Percentiles rank a stretch among this genome's conserved stretches.
Evolutionary conservation across 1,284 basidiomycete species (phyloP).

Genomic region (Cryptococcus sp.): DNA sequence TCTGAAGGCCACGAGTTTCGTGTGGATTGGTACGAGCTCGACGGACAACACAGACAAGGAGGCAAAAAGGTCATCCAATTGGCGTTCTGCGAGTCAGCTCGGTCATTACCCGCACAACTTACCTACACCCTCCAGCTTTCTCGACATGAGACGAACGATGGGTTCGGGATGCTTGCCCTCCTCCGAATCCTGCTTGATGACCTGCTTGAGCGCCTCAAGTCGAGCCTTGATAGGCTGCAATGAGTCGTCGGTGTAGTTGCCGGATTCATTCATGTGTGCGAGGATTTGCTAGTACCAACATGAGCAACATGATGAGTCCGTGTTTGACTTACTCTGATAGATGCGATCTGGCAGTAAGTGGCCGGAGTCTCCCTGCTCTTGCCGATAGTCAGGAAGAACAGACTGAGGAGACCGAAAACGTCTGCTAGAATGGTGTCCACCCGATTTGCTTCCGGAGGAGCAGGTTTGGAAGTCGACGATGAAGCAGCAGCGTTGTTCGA

Average conservation of each 20-base stretch:
- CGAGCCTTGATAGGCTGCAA: conserved; percentile 80
- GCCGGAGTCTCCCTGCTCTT: conserved; percentile 90
- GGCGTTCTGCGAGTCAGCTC: conserved; percentile 61
- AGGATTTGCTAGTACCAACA: conserved; percentile 73
- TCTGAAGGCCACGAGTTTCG: conserved; percentile 82
- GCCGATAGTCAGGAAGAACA: conserved; percentile 91
- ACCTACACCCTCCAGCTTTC: conserved; percentile 91
- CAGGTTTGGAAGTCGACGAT: conserved; percentile 18
- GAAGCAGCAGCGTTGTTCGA: conserved; percentile 23
- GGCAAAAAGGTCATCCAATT: conserved; percentile 74
- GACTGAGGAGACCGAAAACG: conserved; percentile 86
- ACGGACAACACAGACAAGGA: conserved; percentile 80
- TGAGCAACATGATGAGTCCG: background rate
- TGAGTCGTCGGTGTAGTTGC: conserved; percentile 86
- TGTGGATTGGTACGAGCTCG: conserved; percentile 86
- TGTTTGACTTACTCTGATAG: conserved; percentile 74
- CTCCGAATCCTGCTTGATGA: conserved; percentile 78
- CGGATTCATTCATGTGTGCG: conserved; percentile 89
- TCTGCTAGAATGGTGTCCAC: conserved; percentile 90
- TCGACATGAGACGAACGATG: conserved; percentile 84
- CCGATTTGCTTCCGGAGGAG: conserved; percentile 72
- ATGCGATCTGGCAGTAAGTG: conserved; percentile 89
- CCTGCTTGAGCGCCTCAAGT: conserved; percentile 73
- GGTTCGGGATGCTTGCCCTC: conserved; percentile 81
- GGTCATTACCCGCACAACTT: conserved; percentile 46